phyloP scores from a whole-genome alignment of 1,284 basidiomycete genomes.

The Kalmanozyma brasiliensis region DNA sequence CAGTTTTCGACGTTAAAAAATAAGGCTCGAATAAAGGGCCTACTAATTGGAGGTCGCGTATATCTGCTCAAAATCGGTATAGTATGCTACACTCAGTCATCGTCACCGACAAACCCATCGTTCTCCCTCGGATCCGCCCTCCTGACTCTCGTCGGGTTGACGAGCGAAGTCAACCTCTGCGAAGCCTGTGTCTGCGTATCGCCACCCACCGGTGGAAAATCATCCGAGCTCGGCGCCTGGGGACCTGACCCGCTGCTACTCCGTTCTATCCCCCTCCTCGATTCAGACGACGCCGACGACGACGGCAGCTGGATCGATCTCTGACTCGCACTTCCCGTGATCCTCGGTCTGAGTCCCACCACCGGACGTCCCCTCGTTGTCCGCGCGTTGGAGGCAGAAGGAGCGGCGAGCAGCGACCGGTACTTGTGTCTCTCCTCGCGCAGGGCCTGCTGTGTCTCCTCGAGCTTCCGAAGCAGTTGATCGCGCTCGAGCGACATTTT shows the following conservation, averaged over 20 bases:
- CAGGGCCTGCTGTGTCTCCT: slow-evolving; percentile 30
- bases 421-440: slow-evolving; percentile 48
- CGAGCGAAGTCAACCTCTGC: slow-evolving; percentile 21
- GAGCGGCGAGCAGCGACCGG: slow-evolving; percentile 42
- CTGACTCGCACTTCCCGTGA: slow-evolving; percentile 1
- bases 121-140: slow-evolving; percentile 36
- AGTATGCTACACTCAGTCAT: slow-evolving; percentile 1
- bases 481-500: slow-evolving; percentile 6
- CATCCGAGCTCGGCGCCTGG: slow-evolving; percentile 19
- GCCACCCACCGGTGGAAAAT: not conserved
- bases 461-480: slow-evolving; percentile 16
- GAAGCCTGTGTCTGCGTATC: slow-evolving; percentile 1
- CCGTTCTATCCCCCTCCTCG: slow-evolving; percentile 6
- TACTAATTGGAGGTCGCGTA: not conserved
- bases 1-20: too few species aligned
- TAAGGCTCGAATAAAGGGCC: not conserved
- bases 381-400: slow-evolving; percentile 8
- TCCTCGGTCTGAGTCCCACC: slow-evolving; percentile 12
- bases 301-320: slow-evolving; percentile 2
- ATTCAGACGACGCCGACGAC: slow-evolving; percentile 3
- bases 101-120: slow-evolving; percentile 33
- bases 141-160: slow-evolving; percentile 36
- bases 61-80: slow-evolving; percentile 1
- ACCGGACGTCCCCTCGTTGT: slow-evolving; percentile 17
- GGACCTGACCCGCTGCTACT: slow-evolving; percentile 20